phyloP scores from a whole-genome alignment of 2,329 filamentous ascomycete genomes.

The Thermoascus crustaceus region DNA sequence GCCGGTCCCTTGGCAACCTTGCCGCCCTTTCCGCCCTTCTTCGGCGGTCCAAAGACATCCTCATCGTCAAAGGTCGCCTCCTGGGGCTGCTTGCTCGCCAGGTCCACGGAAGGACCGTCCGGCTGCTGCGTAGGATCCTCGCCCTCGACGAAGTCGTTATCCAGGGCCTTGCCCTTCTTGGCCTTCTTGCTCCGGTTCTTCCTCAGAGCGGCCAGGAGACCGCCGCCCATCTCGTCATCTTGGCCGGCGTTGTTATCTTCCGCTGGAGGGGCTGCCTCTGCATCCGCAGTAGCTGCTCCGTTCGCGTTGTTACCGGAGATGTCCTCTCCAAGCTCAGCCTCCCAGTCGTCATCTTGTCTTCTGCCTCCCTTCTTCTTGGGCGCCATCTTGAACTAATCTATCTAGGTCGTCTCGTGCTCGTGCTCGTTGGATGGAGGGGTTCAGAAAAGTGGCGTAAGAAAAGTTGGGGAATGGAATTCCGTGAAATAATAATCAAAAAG shows the following conservation, averaged over 20 bases:
- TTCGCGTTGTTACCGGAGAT: constrained; percentile 42
- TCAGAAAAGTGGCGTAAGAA: too few relatives aligned
- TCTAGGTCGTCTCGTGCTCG: too few relatives aligned
- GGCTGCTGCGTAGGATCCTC: constrained; percentile 47
- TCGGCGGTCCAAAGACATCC: constrained; percentile 64
- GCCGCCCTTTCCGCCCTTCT: constrained; percentile 50
- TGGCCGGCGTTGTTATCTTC: constrained; percentile 48
- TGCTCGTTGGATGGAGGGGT: too few relatives aligned
- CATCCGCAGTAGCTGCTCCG: constrained; percentile 38
- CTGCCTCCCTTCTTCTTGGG: constrained; percentile 95
- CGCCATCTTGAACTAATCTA: constrained; percentile 68
- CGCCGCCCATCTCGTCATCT: constrained; percentile 48
- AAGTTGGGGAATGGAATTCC: too few relatives aligned
- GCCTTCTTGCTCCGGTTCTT: constrained; percentile 82
- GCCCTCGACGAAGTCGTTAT: constrained; percentile 67
- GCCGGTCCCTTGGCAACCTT: constrained; percentile 45
- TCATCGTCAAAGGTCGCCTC: constrained; percentile 81
- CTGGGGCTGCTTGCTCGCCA: constrained; percentile 62
- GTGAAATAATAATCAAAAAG: too few relatives aligned
- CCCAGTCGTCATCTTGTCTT: constrained; percentile 84
- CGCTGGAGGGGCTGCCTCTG: constrained; percentile 41
- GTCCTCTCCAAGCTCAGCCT: constrained; percentile 78
- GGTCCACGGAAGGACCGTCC: constrained; percentile 32
- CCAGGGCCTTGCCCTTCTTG: constrained; percentile 70
- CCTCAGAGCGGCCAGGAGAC: constrained; percentile 69